Evolutionary conservation across 1,139 yeast genomes (phyloP).

Genomic region (Pneumocystis sp.): DNA sequence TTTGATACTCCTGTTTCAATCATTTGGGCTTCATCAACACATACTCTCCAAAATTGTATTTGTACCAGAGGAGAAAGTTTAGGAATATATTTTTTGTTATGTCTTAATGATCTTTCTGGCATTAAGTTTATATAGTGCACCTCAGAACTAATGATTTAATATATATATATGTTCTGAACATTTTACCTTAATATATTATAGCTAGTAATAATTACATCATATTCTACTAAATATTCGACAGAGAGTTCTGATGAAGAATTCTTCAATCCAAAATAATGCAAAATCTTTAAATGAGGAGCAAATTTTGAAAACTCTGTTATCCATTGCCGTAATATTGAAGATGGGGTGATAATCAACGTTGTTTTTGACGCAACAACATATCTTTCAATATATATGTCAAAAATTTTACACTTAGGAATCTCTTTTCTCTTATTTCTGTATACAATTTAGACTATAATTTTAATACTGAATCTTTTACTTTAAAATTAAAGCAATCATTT

Average conservation of each 20-base stretch:
- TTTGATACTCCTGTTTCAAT: conserved; percentile 58
- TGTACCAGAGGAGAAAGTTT: conserved; percentile 62
- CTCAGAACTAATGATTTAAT: conserved; percentile 11
- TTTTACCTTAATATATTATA: conserved; percentile 58
- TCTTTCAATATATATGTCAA: conserved; percentile 35
- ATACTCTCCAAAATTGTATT: conserved; percentile 78
- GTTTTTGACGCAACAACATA: conserved; percentile 44
- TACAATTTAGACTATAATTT: background rate
- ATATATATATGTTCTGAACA: conserved; percentile 23
- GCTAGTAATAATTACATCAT: conserved; percentile 73
- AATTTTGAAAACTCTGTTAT: conserved; percentile 49
- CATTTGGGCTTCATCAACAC: conserved; percentile 91
- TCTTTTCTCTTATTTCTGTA: background rate
- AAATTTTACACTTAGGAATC: conserved; percentile 11
- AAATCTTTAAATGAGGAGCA: conserved; percentile 42
- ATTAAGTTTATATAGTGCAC: conserved; percentile 58
- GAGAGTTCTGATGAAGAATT: conserved; percentile 26
- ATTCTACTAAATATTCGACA: conserved; percentile 32
- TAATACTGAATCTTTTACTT: conserved; percentile 34
- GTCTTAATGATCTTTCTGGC: conserved; percentile 28
- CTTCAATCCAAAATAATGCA: conserved; percentile 32
- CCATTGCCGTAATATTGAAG: conserved; percentile 75
- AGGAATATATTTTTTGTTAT: conserved; percentile 32
- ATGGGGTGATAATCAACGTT: conserved; percentile 73
- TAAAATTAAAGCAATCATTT: conserved; percentile 49